phyloP scores from a whole-genome alignment of 2,329 filamentous ascomycete species.

The Neobulgaria alba region DNA sequence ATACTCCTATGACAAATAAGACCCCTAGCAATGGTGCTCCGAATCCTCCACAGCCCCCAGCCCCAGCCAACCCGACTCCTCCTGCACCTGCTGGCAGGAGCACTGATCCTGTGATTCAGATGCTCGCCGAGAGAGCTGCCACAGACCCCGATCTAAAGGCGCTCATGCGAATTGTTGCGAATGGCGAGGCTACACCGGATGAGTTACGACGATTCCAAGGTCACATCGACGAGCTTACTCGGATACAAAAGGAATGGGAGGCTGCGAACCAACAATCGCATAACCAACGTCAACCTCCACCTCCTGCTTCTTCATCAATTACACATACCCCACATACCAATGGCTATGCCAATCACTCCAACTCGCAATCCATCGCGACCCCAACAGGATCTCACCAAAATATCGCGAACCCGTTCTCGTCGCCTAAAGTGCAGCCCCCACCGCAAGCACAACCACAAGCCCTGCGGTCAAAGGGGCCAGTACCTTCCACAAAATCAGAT shows the following conservation, averaged over 20 bases:
- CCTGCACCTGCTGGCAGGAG: conserved; percentile 24
- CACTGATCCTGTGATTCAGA: conserved; percentile 72
- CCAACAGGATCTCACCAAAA: conserved; percentile 19
- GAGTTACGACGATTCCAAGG: conserved; percentile 70
- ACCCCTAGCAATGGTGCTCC: conserved; percentile 3
- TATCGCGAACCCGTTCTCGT: conserved; percentile 9
- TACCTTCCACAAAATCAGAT: conserved; percentile 46
- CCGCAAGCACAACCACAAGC: conserved; percentile 39
- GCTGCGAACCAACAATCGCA: conserved; percentile 31
- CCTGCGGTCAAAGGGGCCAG: conserved; percentile 51
- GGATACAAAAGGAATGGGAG: conserved; percentile 54
- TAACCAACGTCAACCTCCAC: conserved; percentile 11
- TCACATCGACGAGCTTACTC: conserved; percentile 71
- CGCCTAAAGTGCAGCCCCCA: conserved; percentile 12
- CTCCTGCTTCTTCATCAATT: conserved; percentile 6
- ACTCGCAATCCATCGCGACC: conserved; percentile 13
- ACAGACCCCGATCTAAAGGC: conserved; percentile 64
- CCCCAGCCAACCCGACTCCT: conserved; percentile 8
- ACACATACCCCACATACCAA: conserved; percentile 9
- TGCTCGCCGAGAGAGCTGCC: conserved; percentile 66
- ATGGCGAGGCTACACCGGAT: conserved; percentile 60
- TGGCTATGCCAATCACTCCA: conserved; percentile 10
- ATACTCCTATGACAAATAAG: conserved; percentile 1
- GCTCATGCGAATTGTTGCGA: conserved; percentile 76
- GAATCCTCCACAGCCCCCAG: conserved; percentile 4